Evolutionary conservation across 495 filamentous ascomycete genomes (phyloP).

Genomic region (Xylaria telfairii): DNA sequence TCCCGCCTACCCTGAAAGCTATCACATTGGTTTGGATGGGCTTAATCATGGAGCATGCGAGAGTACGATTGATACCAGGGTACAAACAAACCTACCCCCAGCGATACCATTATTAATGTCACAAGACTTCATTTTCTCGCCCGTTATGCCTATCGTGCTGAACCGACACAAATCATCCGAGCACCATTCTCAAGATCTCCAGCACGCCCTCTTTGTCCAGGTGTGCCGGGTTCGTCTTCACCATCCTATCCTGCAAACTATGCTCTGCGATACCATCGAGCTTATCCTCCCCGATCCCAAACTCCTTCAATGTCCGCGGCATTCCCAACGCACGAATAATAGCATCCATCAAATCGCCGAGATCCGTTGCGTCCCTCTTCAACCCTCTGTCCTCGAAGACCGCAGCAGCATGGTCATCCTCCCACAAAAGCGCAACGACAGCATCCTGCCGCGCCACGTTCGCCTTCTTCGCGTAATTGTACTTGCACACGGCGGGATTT

Average conservation of each 20-base stretch:
- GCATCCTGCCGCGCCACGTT: conserved; percentile 56
- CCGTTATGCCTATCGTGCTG: neutral
- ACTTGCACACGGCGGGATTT: conserved; percentile 66
- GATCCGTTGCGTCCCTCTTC: conserved; percentile 45
- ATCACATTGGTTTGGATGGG: neutral
- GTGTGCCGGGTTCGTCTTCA: conserved; percentile 32
- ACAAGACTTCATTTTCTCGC: neutral
- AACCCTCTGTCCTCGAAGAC: conserved; percentile 50
- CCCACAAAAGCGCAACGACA: conserved; percentile 52
- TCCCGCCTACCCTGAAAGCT: neutral
- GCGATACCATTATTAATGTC: conserved; percentile 13
- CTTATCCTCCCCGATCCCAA: conserved; percentile 60
- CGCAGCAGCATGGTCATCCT: conserved; percentile 45
- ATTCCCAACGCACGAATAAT: conserved; percentile 62
- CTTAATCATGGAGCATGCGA: neutral
- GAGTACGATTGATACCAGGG: neutral
- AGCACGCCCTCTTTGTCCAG: conserved; percentile 33
- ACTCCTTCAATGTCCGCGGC: conserved; percentile 61
- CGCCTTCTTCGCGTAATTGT: conserved; percentile 53
- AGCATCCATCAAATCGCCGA: conserved; percentile 61
- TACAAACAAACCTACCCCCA: neutral
- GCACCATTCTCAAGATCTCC: conserved; percentile 37
- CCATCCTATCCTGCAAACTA: conserved; percentile 59
- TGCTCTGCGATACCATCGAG: conserved; percentile 57
- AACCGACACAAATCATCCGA: conserved; percentile 28